These are phyloP conservation scores for Exophiala oligosperma DNA, from an alignment of 2,329 filamentous ascomycete species.

Conservation along the genomic window DNA sequence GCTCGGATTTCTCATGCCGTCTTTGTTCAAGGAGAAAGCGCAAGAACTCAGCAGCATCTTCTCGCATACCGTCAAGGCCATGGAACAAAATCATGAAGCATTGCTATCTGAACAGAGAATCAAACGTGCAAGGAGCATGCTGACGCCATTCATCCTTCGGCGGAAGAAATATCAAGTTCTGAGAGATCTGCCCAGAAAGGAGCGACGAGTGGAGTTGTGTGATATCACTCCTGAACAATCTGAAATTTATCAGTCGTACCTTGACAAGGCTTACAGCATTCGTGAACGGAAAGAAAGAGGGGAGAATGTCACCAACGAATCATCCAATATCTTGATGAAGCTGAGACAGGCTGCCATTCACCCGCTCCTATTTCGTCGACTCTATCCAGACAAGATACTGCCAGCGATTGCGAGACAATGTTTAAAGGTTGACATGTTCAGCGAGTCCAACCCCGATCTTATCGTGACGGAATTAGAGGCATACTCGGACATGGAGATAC, in stretches of 20 bases:
- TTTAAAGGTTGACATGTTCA: conserved; percentile 65
- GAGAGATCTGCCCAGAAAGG: conserved; percentile 77
- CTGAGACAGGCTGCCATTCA: conserved; percentile 91
- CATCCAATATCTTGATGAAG: conserved; percentile 77
- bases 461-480: conserved; percentile 56
- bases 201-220: conserved; percentile 75
- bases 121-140: conserved; percentile 80
- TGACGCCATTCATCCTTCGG: conserved; percentile 92
- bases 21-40: conserved; percentile 73
- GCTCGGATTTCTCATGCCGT: conserved; percentile 89
- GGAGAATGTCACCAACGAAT: conserved; percentile 54
- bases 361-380: conserved; percentile 78
- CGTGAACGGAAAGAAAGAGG: conserved; percentile 58
- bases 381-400: conserved; percentile 74
- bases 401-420: conserved; percentile 76
- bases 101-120: conserved; percentile 87
- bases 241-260: conserved; percentile 70
- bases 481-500: conserved; percentile 63
- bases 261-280: conserved; percentile 62
- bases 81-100: conserved; percentile 70
- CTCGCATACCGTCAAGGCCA: conserved; percentile 84
- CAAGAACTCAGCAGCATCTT: conserved; percentile 85
- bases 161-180: conserved; percentile 92
- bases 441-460: conserved; percentile 49
- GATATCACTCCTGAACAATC: conserved; percentile 72